phyloP scores from a whole-genome alignment of 495 filamentous ascomycete species.

The Neurospora sp. region DNA sequence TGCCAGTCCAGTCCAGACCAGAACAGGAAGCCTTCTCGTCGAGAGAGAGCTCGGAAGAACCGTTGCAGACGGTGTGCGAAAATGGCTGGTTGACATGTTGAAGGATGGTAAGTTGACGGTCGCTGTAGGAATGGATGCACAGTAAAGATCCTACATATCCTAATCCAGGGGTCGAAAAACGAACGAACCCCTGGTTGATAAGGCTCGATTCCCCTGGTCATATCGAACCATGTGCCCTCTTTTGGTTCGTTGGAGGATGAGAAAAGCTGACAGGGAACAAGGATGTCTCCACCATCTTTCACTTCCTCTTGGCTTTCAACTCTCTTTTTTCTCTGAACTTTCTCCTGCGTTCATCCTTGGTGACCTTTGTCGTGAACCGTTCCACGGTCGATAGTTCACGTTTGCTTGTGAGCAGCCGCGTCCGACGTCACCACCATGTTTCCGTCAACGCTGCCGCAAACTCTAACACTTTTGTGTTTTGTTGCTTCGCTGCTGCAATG shows the following conservation, averaged over 20 bases:
- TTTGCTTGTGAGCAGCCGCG: not conserved
- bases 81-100: not conserved
- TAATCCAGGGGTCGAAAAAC: not conserved
- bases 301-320: not conserved
- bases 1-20: not conserved
- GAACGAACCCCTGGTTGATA: not conserved
- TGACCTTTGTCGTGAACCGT: not conserved
- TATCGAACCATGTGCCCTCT: not conserved
- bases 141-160: too few relatives aligned
- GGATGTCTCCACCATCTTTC: not conserved
- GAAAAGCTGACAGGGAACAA: not conserved
- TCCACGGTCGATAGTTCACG: not conserved
- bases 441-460: not conserved
- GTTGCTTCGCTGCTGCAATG: not conserved
- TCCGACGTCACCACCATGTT: not conserved
- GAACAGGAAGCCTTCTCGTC: not conserved
- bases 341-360: not conserved
- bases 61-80: not conserved
- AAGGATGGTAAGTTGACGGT: not conserved
- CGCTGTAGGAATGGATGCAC: not conserved
- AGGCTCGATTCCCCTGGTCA: not conserved
- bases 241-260: not conserved
- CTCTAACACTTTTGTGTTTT: not conserved
- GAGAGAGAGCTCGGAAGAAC: not conserved
- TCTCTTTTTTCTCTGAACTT: not conserved